phyloP scores from a whole-genome alignment of 208 protist genomes.

The Leishmania amazonensis region DNA sequence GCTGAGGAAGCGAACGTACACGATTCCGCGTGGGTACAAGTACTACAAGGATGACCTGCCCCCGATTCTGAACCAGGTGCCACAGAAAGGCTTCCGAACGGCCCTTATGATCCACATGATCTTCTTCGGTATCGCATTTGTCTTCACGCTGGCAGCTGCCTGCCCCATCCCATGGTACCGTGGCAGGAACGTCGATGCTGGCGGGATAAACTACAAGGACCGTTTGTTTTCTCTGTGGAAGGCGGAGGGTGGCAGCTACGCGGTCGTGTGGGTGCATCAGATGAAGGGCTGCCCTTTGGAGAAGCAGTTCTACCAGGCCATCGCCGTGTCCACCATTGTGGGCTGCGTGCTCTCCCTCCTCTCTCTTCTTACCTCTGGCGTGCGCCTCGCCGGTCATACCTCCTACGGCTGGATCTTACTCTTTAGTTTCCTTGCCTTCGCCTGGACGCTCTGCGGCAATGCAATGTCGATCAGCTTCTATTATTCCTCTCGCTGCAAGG shows the following conservation, averaged over 20 bases:
- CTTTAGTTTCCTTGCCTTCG: constrained; percentile 56
- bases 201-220: constrained; percentile 45
- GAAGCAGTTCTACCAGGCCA: constrained; percentile 70
- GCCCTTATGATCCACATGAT: constrained; percentile 48
- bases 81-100: constrained; percentile 24
- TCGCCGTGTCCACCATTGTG: constrained; percentile 48
- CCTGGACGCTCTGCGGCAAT: constrained; percentile 52
- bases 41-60: constrained; percentile 47
- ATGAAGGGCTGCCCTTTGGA: constrained; percentile 46
- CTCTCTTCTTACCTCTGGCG: constrained; percentile 33
- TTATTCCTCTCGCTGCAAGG: constrained; percentile 42
- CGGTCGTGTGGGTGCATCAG: constrained; percentile 14
- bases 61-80: constrained; percentile 38
- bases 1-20: constrained; percentile 44
- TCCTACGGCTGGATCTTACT: constrained; percentile 55
- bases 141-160: constrained; percentile 41
- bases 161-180: constrained; percentile 64
- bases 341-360: constrained; percentile 42
- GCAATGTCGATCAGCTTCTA: constrained; percentile 60
- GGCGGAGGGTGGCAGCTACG: constrained; percentile 30
- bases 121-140: constrained; percentile 39
- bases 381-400: constrained; percentile 34
- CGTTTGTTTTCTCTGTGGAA: constrained; percentile 48
- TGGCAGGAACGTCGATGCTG: constrained; percentile 36
- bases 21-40: constrained; percentile 64